A percentile compares a stretch with the other conserved stretches of the same genome.
phyloP scores from a whole-genome alignment of 768 basidiomycete genomes.

The Suillus lakei region DNA sequence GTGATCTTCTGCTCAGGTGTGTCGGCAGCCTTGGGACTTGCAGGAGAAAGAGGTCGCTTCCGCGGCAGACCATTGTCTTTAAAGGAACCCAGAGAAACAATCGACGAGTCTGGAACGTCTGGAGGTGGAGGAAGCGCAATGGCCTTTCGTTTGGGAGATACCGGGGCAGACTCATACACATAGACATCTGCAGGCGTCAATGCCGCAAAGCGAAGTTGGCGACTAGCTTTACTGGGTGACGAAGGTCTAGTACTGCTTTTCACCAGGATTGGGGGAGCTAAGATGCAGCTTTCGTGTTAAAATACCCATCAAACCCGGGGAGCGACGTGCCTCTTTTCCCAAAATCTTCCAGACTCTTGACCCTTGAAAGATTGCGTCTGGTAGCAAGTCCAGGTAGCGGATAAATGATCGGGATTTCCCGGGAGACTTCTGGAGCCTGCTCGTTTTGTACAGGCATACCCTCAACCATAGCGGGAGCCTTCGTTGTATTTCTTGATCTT shows the following conservation, averaged over 20 bases:
- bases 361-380: slow-evolving; percentile 30
- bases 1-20: not conserved
- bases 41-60: slow-evolving; percentile 13
- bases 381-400: slow-evolving; percentile 14
- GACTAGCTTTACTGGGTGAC: slow-evolving; percentile 44
- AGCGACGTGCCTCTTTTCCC: slow-evolving; percentile 21
- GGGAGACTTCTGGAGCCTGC: slow-evolving; percentile 15
- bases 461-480: not conserved
- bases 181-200: slow-evolving; percentile 75
- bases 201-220: slow-evolving; percentile 77
- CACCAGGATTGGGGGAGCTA: slow-evolving; percentile 48
- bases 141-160: slow-evolving; percentile 64
- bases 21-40: slow-evolving; percentile 7
- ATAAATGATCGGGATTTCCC: not conserved
- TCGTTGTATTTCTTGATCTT: slow-evolving; percentile 18
- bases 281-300: slow-evolving; percentile 33
- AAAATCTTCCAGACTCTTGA: slow-evolving; percentile 36
- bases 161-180: slow-evolving; percentile 82
- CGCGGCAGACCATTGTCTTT: slow-evolving; percentile 16
- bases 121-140: slow-evolving; percentile 58
- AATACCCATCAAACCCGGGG: not conserved
- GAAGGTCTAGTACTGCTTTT: slow-evolving; percentile 62
- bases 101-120: slow-evolving; percentile 27
- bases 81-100: slow-evolving; percentile 48
- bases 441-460: not conserved